Base-by-base conservation (phyloP, 306 rosid species). In the Senna tora region DNA sequence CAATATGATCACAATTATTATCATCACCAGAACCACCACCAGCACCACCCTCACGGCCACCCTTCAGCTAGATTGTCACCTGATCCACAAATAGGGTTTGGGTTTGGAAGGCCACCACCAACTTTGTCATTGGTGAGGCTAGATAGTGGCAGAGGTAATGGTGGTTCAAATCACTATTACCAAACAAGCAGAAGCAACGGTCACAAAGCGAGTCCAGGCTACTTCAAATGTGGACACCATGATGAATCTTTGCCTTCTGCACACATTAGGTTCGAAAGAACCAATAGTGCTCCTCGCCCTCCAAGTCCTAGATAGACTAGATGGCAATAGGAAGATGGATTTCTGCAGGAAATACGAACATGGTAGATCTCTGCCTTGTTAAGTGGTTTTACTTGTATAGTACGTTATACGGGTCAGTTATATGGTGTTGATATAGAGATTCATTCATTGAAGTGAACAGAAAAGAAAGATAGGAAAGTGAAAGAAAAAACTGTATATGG, bases 231-330 rank as follows among this genome's bases (percentile, higher is more conserved):
- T 62, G 62, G 80, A 19, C 64, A 67, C 61, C 59, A 38, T 2
- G 87, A 90, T 16, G 87, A 87, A n/a, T 55, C 54, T 20, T 7
- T 69, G 0, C 16, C 16, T 5, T 17, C 63, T 52, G 81, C 47
- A 12, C 57, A 54, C 67, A 6, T 33, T 49, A 57, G 78, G 73
- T 0, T 70, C 16, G 82, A 82, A 21, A 82, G 86, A 78, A 16
- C 75, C 33, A 82, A 74, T 1, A 76, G 67, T 57, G 43, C 52
- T 65, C 81, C 85, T 50, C 75, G 79, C 42, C 4, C 46, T n/a
- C 64, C 64, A 7, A 82, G 83, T 82, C 84, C 88, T 8, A 73
- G 75, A 71, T 73, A 16, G 28, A 53, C 45, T 15, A 21, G 66
- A 38, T 84, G 86, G 87, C 87, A 88, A 30, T 63, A 65, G 53